phyloP scores from a whole-genome alignment of 176 grass and related monocot genomes.

The Carex pumila region DNA sequence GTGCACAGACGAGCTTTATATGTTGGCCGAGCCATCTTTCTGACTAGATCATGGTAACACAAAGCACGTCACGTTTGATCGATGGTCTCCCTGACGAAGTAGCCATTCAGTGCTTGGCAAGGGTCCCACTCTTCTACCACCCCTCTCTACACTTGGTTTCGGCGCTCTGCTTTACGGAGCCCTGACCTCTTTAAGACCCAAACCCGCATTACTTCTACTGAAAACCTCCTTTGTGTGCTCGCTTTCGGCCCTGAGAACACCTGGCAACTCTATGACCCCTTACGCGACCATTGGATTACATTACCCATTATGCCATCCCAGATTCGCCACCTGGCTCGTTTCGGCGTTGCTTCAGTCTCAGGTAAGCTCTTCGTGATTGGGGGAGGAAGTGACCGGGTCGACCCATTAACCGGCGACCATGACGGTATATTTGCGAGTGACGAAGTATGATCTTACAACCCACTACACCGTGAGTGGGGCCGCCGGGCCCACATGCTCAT shows the following conservation, averaged over 20 bases:
- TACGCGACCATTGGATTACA: conserved; percentile 78
- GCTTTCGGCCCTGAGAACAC: conserved; percentile 94
- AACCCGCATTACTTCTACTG: conserved; percentile 42
- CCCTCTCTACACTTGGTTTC: conserved; percentile 72
- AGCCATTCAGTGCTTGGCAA: conserved; percentile 75
- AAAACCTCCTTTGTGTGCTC: conserved; percentile 82
- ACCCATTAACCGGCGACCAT: conserved; percentile 87
- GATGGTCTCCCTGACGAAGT: conserved; percentile 94
- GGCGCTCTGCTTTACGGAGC: conserved; percentile 50
- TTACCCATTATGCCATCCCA: conserved; percentile 89
- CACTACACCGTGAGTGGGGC: conserved; percentile 50
- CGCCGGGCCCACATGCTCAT: conserved; percentile 65
- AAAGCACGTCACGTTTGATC: conserved; percentile 47
- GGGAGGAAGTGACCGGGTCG: conserved; percentile 88
- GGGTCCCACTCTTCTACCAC: conserved; percentile 77
- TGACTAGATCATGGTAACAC: conserved; percentile 4
- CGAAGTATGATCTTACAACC: conserved; percentile 94
- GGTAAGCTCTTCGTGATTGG: conserved; percentile 96
- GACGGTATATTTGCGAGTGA: conserved; percentile 93
- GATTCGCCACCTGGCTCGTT: conserved; percentile 84
- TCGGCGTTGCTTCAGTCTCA: conserved; percentile 60
- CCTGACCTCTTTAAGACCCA: conserved; percentile 52
- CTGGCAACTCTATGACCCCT: conserved; percentile 95
- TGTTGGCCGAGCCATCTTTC: not conserved
- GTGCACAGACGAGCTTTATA: not conserved